Conservation (phyloP, 2,329 filamentous ascomycete species). For the Immersiporthe knoxdaviesiana region DNA sequence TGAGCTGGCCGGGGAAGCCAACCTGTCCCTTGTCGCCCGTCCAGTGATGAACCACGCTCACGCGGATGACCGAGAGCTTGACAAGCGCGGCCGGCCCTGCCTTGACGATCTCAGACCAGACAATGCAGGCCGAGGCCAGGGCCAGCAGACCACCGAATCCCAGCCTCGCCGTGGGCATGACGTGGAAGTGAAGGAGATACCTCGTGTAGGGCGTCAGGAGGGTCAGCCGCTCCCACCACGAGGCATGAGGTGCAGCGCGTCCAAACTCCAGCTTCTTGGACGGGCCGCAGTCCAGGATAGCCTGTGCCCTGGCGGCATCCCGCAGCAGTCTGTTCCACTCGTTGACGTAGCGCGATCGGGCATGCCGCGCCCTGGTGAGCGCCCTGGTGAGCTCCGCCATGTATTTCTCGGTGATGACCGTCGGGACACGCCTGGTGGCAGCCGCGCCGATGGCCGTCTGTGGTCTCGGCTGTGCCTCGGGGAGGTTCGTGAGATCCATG, state of each 20-base stretch:
- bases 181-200: constrained; percentile 74
- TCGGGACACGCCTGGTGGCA: constrained; percentile 61
- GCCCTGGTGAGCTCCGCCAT: constrained; percentile 86
- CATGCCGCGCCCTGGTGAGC: constrained; percentile 79
- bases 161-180: constrained; percentile 71
- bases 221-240: constrained; percentile 57
- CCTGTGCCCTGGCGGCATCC: constrained; percentile 74
- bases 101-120: constrained; percentile 94
- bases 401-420: constrained; percentile 90
- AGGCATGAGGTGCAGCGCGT: constrained; percentile 57
- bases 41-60: constrained; percentile 75
- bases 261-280: constrained; percentile 82
- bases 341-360: constrained; percentile 78
- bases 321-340: constrained; percentile 84
- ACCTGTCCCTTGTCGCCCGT: constrained; percentile 73
- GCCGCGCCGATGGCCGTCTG: constrained; percentile 46
- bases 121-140: constrained; percentile 76
- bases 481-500: constrained; percentile 72
- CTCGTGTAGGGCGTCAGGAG: constrained; percentile 80
- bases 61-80: constrained; percentile 69
- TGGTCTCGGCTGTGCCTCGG: constrained; percentile 60
- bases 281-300: constrained; percentile 79
- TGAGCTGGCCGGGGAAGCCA: constrained; percentile 82
- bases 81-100: constrained; percentile 62
- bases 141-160: constrained; percentile 69